Evolutionary conservation across 2,329 filamentous ascomycete species (phyloP).

Genomic region (Apiospora aurea): DNA sequence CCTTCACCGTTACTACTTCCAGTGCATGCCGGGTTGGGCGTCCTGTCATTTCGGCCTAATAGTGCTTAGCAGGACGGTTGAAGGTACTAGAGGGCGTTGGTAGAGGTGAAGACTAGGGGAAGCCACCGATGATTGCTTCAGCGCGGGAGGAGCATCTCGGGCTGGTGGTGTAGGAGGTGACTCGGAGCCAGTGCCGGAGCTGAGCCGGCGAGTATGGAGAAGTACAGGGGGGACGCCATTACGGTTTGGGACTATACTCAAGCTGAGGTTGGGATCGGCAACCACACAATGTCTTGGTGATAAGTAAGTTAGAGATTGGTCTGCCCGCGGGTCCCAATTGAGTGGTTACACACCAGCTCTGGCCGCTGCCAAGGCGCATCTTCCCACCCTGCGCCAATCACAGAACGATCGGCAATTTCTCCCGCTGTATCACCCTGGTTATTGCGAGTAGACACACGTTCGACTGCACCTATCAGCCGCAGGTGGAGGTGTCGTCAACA

Average conservation of each 20-base stretch:
- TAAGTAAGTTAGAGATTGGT: neutral
- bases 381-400: neutral
- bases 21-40: neutral
- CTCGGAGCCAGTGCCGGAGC: constrained; percentile 1
- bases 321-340: neutral
- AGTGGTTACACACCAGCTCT: neutral
- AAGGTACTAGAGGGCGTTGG: neutral
- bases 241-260: constrained; percentile 14
- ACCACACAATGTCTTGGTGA: neutral
- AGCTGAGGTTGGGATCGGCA: constrained; percentile 17
- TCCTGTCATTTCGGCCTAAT: neutral
- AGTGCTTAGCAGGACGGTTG: neutral
- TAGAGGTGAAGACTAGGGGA: neutral
- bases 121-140: neutral
- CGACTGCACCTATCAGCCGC: neutral
- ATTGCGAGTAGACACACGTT: neutral
- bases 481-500: neutral
- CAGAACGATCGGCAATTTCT: neutral
- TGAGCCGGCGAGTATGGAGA: neutral
- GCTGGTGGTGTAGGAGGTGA: neutral
- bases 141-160: neutral
- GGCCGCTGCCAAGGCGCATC: neutral
- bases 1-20: too few species aligned
- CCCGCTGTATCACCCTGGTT: neutral
- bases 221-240: neutral